phyloP scores from a whole-genome alignment of 495 filamentous ascomycete species.

The Evansstolkia leycettana region DNA sequence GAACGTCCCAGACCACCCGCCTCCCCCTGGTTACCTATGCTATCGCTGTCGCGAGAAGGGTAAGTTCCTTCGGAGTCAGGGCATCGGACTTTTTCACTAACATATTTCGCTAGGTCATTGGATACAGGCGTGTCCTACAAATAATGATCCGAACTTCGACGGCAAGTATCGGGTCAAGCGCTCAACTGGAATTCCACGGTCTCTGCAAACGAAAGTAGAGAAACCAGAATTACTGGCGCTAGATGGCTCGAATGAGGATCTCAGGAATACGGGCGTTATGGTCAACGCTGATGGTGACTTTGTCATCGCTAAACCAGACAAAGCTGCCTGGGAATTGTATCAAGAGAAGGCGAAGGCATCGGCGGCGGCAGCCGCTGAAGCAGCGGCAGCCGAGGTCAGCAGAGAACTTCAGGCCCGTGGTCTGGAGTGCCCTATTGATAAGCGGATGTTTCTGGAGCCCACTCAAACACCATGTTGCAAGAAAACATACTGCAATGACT shows the following conservation, averaged over 20 bases:
- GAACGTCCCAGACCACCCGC: constrained; percentile 79
- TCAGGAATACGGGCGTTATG: constrained; percentile 82
- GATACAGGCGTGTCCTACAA: constrained; percentile 95
- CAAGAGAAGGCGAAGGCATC: constrained; percentile 84
- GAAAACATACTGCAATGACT: constrained; percentile 96
- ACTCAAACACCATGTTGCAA: constrained; percentile 97
- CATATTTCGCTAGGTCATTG: constrained; percentile 53
- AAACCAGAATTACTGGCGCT: constrained; percentile 66
- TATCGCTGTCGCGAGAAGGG: constrained; percentile 96
- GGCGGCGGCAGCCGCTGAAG: constrained; percentile 61
- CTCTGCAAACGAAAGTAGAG: constrained; percentile 85
- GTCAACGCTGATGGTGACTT: constrained; percentile 95
- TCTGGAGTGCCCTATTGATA: constrained; percentile 88
- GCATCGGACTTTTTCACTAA: constrained; percentile 5
- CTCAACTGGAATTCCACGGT: constrained; percentile 89
- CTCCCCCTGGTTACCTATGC: constrained; percentile 87
- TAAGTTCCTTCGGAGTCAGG: constrained; percentile 9
- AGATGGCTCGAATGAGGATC: constrained; percentile 61
- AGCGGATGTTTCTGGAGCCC: constrained; percentile 91
- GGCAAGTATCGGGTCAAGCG: constrained; percentile 82
- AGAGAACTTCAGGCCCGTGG: constrained; percentile 75
- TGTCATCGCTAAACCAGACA: constrained; percentile 88
- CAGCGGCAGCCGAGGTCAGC: constrained; percentile 56
- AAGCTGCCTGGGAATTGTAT: constrained; percentile 89
- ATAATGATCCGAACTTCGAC: constrained; percentile 92